phyloP scores from a whole-genome alignment of 2,329 filamentous ascomycete species.

The Huntiella decipiens region DNA sequence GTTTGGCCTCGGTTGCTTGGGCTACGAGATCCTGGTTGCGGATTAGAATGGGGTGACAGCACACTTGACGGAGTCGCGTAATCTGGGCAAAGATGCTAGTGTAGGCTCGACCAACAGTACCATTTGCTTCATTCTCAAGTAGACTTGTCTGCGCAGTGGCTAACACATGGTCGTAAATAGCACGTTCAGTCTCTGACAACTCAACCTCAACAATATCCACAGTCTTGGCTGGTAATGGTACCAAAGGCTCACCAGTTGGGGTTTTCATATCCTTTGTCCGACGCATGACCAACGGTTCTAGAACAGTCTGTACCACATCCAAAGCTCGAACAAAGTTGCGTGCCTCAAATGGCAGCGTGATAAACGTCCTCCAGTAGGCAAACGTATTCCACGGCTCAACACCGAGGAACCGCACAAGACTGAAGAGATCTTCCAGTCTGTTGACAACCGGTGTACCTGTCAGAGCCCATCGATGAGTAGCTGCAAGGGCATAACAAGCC shows the following conservation, averaged over 20 bases:
- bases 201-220: constrained; percentile 79
- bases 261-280: constrained; percentile 98
- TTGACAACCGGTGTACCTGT: constrained; percentile 97
- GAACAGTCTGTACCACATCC: constrained; percentile 89
- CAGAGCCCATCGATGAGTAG: constrained; percentile 75
- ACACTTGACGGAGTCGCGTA: constrained; percentile 75
- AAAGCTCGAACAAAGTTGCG: constrained; percentile 85
- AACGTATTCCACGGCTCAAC: constrained; percentile 99
- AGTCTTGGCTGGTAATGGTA: constrained; percentile 61
- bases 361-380: constrained; percentile 97
- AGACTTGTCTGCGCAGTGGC: constrained; percentile 68
- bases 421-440: constrained; percentile 84
- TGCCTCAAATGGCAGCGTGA: constrained; percentile 90
- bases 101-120: constrained; percentile 85
- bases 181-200: constrained; percentile 64
- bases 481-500: constrained; percentile 78
- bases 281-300: constrained; percentile 87
- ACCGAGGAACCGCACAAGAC: constrained; percentile 72
- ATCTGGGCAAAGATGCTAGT: constrained; percentile 97
- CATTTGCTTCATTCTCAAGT: constrained; percentile 69
- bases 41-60: constrained; percentile 80
- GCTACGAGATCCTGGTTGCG: constrained; percentile 68
- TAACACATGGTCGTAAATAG: constrained; percentile 85
- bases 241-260: constrained; percentile 55
- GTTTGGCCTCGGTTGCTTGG: constrained; percentile 69